Evolutionary conservation across 2,329 filamentous ascomycete species (phyloP), one percentile per base, ranked within the genome.

Genomic region (Pseudogymnoascus sp.): DNA sequence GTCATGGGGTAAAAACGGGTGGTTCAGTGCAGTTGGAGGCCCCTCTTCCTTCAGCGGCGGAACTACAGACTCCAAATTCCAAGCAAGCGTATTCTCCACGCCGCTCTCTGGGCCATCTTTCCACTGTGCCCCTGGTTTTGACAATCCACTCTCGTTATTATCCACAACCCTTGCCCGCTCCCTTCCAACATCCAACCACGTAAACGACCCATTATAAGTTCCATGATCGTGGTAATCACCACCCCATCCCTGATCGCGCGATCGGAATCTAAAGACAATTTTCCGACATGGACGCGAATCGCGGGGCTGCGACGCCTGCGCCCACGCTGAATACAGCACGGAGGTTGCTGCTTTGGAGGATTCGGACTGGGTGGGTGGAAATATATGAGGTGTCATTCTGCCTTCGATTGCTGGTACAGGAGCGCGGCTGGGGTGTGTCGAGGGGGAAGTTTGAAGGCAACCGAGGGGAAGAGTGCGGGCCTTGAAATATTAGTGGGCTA

Each of bases 161-260:
- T 54, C 28, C 5, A 54, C 69, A 14, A 73, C 73, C 47, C 80
- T 79, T 57, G 83, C 80, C 3, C 76, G 76, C 70, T 87, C 84
- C 14, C 85, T 68, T 0, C 84, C 84, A 14, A 78, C 82, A 61
- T 86, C 84, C 62, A 86, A 86, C 84, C 84, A 88, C 0, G 84
- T 84, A 72, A 73, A 84, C 0, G 84, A 82, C 2, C 71, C 73
- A 0, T 69, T 64, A 60, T 78, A 86, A 1, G 76, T 76, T 2
- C 75, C 75, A 2, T 67, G 68, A 0, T 71, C 63, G 7, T 30
- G 28, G 8, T n/a, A 3, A 2, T 7, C 25, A 12, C 76, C 74
- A 32, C 77, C 76, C 77, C 78, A 84, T 3, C 84, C 85, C 65
- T 88, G 85, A 64, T 88, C 85, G 57, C 71, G 75, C 68, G 81